Conservation (phyloP, 805 yeast species). For the Saccharomycopsis sp. region DNA sequence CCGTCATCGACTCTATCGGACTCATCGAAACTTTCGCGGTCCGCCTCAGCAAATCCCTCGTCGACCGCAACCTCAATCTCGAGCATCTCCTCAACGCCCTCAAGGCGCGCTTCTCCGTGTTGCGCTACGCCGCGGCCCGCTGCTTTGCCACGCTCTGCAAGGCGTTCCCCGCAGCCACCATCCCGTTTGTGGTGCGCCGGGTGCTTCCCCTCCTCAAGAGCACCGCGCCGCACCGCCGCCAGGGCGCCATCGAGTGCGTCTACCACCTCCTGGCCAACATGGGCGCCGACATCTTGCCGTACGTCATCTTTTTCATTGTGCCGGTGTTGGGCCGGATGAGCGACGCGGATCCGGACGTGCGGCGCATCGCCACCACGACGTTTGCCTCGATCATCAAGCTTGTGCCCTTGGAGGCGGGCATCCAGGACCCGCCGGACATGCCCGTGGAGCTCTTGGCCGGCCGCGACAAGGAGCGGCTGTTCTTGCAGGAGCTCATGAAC, state of each 20-base stretch:
- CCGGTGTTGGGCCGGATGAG: constrained; percentile 98
- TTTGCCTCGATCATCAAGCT: constrained; percentile 93
- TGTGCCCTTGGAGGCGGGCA: constrained; percentile 96
- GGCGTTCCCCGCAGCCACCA: constrained; percentile 59
- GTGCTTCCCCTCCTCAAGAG: constrained; percentile 76
- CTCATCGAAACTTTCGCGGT: constrained; percentile 70
- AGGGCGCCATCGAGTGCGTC: constrained; percentile 89
- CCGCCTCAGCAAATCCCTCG: constrained; percentile 43
- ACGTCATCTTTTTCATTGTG: constrained; percentile 89
- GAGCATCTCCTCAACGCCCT: constrained; percentile 48
- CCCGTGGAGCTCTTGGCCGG: constrained; percentile 78
- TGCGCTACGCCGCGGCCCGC: constrained; percentile 85
- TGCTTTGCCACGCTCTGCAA: constrained; percentile 77
- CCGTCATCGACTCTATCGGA: constrained; percentile 80
- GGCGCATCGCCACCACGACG: constrained; percentile 87
- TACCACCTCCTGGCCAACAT: constrained; percentile 78
- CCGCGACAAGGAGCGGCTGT: constrained; percentile 89
- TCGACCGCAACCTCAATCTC: constrained; percentile 43
- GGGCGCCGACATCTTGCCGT: constrained; percentile 88
- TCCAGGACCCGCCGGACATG: constrained; percentile 90
- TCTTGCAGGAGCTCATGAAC: constrained; percentile 96
- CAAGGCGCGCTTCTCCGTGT: constrained; percentile 67
- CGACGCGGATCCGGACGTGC: constrained; percentile 83
- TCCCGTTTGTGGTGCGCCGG: constrained; percentile 71
- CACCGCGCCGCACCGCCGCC: constrained; percentile 69